A percentile compares a stretch with the other conserved stretches of the same genome.
phyloP scores from a whole-genome alignment of 169 alveolate species.

The Eimeria necatrix region DNA sequence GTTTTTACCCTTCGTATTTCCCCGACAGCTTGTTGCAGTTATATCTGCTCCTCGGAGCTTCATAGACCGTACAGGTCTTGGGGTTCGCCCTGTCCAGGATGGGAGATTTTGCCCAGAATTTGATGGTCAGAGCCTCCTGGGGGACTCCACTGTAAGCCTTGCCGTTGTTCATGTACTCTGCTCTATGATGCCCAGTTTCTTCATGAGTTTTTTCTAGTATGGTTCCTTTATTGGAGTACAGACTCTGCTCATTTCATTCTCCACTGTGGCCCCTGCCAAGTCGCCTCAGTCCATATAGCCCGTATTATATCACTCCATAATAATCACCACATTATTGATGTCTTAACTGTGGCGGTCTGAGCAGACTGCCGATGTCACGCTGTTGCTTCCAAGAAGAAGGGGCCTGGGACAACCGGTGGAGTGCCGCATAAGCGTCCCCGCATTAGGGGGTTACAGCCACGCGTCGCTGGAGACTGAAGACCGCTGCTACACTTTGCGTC shows the following conservation, averaged over 20 bases:
- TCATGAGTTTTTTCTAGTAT: too few relatives aligned
- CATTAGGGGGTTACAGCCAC: slow-evolving; percentile 89
- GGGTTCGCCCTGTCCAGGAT: slow-evolving; percentile 86
- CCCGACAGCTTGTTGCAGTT: slow-evolving; percentile 83
- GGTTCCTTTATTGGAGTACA: too few relatives aligned
- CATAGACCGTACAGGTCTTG: slow-evolving; percentile 92
- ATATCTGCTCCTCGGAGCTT: slow-evolving; percentile 89
- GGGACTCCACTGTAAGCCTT: slow-evolving; percentile 76
- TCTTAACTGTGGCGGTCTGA: slow-evolving; percentile 1
- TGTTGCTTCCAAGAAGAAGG: slow-evolving; percentile 56
- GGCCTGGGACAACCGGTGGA: slow-evolving; percentile 74
- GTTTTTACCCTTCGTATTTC: slow-evolving; percentile 80
- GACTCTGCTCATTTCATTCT: too few relatives aligned
- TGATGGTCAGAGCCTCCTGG: slow-evolving; percentile 87
- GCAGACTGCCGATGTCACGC: slow-evolving; percentile 61
- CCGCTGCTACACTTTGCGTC: slow-evolving; percentile 87
- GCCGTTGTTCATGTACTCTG: not conserved
- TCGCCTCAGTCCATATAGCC: too few relatives aligned
- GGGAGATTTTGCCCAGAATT: slow-evolving; percentile 86
- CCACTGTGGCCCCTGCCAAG: too few relatives aligned
- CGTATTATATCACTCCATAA: too few relatives aligned
- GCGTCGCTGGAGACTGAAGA: slow-evolving; percentile 86
- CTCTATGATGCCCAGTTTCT: too few relatives aligned
- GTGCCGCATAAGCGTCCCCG: slow-evolving; percentile 87
- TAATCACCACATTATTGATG: too few relatives aligned